Evolutionary conservation across 177 flowering plant genomes (phyloP).

Genomic region (Tripterygium wilfordii): DNA sequence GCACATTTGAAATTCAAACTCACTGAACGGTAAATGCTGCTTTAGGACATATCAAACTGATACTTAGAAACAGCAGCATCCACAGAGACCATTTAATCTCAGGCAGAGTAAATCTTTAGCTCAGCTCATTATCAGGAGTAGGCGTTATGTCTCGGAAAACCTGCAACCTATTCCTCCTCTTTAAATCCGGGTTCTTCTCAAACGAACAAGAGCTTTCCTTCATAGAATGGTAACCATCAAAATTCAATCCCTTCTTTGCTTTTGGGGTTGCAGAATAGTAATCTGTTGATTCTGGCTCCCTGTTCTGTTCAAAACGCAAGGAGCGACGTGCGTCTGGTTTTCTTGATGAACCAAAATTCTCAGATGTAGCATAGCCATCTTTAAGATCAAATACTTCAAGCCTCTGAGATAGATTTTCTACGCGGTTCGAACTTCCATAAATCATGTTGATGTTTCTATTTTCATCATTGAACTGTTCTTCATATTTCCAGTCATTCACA

Average conservation of each 20-base stretch:
- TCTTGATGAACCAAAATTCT: slow-evolving; percentile 6
- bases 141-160: slow-evolving; percentile 49
- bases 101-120: too few species aligned
- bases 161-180: slow-evolving; percentile 43
- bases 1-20: too few species aligned
- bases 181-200: slow-evolving; percentile 11
- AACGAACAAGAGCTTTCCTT: too few species aligned
- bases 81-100: too few species aligned
- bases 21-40: too few species aligned
- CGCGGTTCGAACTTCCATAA: slow-evolving; percentile 7
- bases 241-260: too few species aligned
- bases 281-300: slow-evolving; percentile 5
- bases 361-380: slow-evolving; percentile 13
- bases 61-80: too few species aligned
- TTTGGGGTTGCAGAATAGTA: too few species aligned
- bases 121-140: slow-evolving; percentile 24
- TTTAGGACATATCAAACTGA: too few species aligned
- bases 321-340: slow-evolving; percentile 26
- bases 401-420: slow-evolving; percentile 14
- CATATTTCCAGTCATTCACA: slow-evolving; percentile 5
- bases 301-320: slow-evolving; percentile 24
- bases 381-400: slow-evolving; percentile 20
- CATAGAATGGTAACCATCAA: too few species aligned
- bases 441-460: slow-evolving; percentile 36
- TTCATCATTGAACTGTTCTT: slow-evolving; percentile 27